Evolutionary conservation across 139 green algal genomes (phyloP), one percentile per base, ranked within the genome.

Genomic region (Edaphochlamys debaryana): DNA sequence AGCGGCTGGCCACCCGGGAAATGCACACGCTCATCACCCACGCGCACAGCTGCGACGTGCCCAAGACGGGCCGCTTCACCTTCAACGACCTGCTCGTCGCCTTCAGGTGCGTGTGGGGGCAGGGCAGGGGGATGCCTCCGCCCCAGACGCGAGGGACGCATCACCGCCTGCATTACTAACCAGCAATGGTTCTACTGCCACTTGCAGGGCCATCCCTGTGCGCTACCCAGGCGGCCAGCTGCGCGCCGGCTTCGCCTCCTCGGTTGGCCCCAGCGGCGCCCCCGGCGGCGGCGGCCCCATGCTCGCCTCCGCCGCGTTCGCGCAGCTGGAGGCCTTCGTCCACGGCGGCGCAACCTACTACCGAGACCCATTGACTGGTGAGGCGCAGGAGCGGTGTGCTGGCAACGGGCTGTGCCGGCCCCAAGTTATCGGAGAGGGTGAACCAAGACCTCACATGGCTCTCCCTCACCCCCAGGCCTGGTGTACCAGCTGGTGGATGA

Each of bases 11-110:
- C 20, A 38, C 25, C 19, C 60, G 68, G 30, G 58, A 89, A 69
- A 23, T 90, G 48, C 75, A 85, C 76, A 82, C 74, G 64, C 42
- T 88, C 29, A 64, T 90, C 20, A 86, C 81, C 1, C 74, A 83
- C 69, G 36, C 80, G 3, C 86, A 90, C 54, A 45, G 58, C 69
- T 68, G 54, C 45, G 86, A 90, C 36, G 2, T 58, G 0, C 56
- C 32, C 69, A 90, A 90, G 81, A 41, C 29, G 4, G 86, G 86
- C 54, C 37, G 29, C 23, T 85, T 88, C 70, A 75, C 77, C 1
- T 88, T 84, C 81, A 90, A 90, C 70, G 86, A 90, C 50, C 69
- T 90, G 63, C 86, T 85, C 67, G 58, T 76, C 29, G 64, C 66
- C 15, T 76, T 84, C 78, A 76, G 77, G 77, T 83, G 64, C 4